Evolutionary conservation across 768 basidiomycete genomes (phyloP).

Genomic region (Amanita pseudoporphyria): DNA sequence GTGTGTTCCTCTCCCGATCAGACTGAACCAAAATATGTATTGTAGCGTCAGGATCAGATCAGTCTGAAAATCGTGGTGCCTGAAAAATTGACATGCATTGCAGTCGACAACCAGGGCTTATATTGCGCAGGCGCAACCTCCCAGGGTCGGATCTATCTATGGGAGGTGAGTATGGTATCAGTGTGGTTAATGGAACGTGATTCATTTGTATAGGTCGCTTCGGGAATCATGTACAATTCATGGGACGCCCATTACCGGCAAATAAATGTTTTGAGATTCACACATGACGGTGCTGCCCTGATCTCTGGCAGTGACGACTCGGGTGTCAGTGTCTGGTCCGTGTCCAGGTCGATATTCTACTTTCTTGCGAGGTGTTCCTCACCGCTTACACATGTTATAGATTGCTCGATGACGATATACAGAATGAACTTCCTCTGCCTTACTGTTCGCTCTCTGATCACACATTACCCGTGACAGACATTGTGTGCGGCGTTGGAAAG

Average conservation of each 20-base stretch:
- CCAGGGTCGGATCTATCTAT: constrained; percentile 86
- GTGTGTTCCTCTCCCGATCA: constrained; percentile 27
- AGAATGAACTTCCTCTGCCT: constrained; percentile 67
- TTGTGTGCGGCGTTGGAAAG: constrained; percentile 68
- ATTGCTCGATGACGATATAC: constrained; percentile 65
- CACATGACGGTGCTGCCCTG: constrained; percentile 69
- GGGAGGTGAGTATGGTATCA: constrained; percentile 68
- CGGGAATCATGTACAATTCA: constrained; percentile 86
- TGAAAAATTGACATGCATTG: constrained; percentile 78
- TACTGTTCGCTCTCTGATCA: constrained; percentile 84
- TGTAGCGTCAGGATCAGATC: constrained; percentile 69
- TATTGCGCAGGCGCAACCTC: constrained; percentile 85
- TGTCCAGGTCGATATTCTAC: constrained; percentile 56
- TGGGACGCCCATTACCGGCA: constrained; percentile 97
- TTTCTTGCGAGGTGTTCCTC: constrained; percentile 11
- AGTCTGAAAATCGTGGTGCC: constrained; percentile 79
- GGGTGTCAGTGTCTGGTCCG: constrained; percentile 79
- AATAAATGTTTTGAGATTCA: constrained; percentile 76
- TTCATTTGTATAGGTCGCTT: constrained; percentile 50
- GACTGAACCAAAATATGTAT: constrained; percentile 1
- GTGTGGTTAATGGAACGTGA: constrained; percentile 4
- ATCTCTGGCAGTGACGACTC: constrained; percentile 90
- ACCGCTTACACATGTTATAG: constrained; percentile 27
- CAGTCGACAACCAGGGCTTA: constrained; percentile 59
- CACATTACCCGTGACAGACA: constrained; percentile 80